phyloP scores from a whole-genome alignment of 225 moss, liverwort and hornwort species.

The Asterella californica region DNA sequence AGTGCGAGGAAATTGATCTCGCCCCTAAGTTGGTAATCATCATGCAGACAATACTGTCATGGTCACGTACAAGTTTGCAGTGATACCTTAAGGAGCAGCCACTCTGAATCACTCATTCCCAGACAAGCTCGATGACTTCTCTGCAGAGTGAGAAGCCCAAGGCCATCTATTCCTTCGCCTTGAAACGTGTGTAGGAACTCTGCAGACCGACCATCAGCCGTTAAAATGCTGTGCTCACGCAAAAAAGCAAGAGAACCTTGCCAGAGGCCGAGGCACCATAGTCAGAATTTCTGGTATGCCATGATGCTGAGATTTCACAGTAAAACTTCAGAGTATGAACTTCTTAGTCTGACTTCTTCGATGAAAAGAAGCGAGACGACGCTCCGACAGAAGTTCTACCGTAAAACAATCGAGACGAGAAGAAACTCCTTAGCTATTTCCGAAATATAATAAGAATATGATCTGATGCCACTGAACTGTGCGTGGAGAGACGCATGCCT shows the following conservation, averaged over 20 bases:
- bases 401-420: not conserved
- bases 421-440: not conserved
- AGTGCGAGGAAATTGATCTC: not conserved
- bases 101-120: slow-evolving; percentile 87
- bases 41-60: not conserved
- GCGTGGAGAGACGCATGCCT: not conserved
- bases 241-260: too few species aligned
- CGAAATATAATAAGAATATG: too few species aligned
- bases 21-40: not conserved
- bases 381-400: not conserved
- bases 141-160: slow-evolving; percentile 74
- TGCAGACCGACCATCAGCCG: slow-evolving; percentile 31
- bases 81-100: slow-evolving; percentile 82
- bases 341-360: not conserved
- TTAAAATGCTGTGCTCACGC: not conserved
- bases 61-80: not conserved
- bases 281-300: too few species aligned
- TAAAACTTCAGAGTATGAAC: not conserved
- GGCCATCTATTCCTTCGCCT: slow-evolving; percentile 75
- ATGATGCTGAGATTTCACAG: too few species aligned
- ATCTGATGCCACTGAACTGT: not conserved
- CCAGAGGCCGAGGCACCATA: too few species aligned
- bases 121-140: slow-evolving; percentile 73
- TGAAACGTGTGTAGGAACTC: slow-evolving; percentile 60
- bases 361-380: not conserved